phyloP scores from a whole-genome alignment of 768 basidiomycete genomes.

The Pleurotus eryngii region DNA sequence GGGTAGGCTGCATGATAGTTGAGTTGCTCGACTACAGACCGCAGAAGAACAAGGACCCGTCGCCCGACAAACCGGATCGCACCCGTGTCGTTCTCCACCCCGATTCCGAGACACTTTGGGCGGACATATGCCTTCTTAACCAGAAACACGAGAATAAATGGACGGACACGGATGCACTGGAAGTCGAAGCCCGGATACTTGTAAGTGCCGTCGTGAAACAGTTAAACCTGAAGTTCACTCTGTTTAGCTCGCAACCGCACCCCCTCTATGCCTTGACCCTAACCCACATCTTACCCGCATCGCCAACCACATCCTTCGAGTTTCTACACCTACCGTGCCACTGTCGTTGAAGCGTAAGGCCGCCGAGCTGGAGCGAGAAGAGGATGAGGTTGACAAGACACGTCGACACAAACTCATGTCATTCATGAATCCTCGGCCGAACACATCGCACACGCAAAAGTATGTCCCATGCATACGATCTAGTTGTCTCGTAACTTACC shows the following conservation, averaged over 20 bases:
- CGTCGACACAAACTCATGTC: constrained; percentile 73
- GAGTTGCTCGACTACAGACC: constrained; percentile 78
- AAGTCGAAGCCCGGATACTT: constrained; percentile 70
- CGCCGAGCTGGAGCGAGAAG: constrained; percentile 63
- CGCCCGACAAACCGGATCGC: constrained; percentile 53
- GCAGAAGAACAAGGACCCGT: constrained; percentile 51
- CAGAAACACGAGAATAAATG: constrained; percentile 54
- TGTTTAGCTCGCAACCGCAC: constrained; percentile 64
- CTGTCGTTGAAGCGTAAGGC: constrained; percentile 77
- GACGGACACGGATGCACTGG: constrained; percentile 70
- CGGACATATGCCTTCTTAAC: constrained; percentile 72
- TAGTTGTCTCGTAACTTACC: constrained; percentile 1
- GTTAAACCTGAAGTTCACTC: constrained; percentile 7
- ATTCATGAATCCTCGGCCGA: constrained; percentile 67
- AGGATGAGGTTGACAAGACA: constrained; percentile 73
- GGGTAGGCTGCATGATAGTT: constrained; percentile 77
- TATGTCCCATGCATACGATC: constrained; percentile 23
- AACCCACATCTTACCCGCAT: constrained; percentile 74
- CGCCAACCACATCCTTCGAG: constrained; percentile 69
- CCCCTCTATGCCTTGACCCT: constrained; percentile 78
- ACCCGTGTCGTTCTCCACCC: constrained; percentile 78
- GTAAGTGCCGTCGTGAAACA: constrained; percentile 36
- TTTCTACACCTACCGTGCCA: constrained; percentile 71
- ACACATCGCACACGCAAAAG: constrained; percentile 48
- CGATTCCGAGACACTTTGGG: constrained; percentile 73